Evolutionary conservation across 176 grass and related monocot species (phyloP), one percentile per base, ranked within the genome.

Genomic region (Juncus effusus): DNA sequence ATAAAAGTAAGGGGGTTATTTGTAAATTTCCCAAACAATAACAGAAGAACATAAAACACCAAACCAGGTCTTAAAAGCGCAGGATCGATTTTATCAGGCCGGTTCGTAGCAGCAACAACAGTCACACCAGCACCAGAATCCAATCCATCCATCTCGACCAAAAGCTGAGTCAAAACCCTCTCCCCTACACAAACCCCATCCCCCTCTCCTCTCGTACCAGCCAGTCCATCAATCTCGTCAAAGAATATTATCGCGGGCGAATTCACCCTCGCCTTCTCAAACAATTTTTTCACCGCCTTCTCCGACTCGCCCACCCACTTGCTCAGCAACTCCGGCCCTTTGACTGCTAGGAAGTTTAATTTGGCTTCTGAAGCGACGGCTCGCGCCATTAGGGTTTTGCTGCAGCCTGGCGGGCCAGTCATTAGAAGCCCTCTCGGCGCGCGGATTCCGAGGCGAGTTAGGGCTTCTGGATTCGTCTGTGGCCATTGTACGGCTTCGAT

Each of bases 291-390:
- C n/a, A 97, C 85, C 56, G 93, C 93, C 39, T 97, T 97, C 52
- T 97, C 93, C 39, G 93, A 89, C 62, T 97, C 93, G 61, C 93
- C 93, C 47, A 97, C 88, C 93, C 88, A 97, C 84, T 97, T 92
- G 75, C 88, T 97, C 63, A 97, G 91, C 65, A 97, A 87, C 79
- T 97, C 85, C 59, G 93, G 93, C 54, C 93, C 93, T 74, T 97
- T 97, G 51, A 92, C 93, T 54, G 93, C 85, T 67, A 92, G 73
- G 63, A 97, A 97, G 61, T 97, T 92, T 16, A 91, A 60, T 72
- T 92, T 97, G 73, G 88, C 88, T 82, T 97, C 88, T 42, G 93
- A 92, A 76, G 93, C 88, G 64, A 91, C 88, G 40, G 93, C 93
- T 41, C 93, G 82, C 58, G 93, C 88, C 93, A 97, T 86, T 54